Conservation (phyloP, 2,329 filamentous ascomycete genomes). For the Diaporthe citriasiana region DNA sequence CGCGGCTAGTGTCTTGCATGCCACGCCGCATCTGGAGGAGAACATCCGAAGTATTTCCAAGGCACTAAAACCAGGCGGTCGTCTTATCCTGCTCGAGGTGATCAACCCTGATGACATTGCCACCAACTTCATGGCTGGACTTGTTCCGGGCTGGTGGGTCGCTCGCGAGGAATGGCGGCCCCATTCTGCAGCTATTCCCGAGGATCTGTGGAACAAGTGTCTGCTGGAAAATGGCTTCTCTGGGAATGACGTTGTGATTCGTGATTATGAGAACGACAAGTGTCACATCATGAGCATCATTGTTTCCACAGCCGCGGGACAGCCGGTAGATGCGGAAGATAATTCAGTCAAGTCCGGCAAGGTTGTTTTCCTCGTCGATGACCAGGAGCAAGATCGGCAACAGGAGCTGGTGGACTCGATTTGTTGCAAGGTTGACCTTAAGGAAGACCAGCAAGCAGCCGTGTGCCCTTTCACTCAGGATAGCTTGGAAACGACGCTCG, state of each 20-base stretch:
- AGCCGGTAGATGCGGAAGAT: background rate
- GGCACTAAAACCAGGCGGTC: conserved; percentile 33
- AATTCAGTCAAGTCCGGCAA: background rate
- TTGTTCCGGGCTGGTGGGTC: conserved; percentile 40
- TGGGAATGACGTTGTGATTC: conserved; percentile 23
- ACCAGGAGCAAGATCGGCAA: background rate
- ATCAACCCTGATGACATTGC: conserved; percentile 35
- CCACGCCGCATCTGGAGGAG: conserved; percentile 29
- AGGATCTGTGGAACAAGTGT: conserved; percentile 9
- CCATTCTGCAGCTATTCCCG: conserved; percentile 13
- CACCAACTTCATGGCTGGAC: conserved; percentile 34
- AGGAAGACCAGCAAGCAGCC: background rate
- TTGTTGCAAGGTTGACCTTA: background rate
- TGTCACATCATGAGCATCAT: conserved; percentile 24
- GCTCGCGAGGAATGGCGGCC: conserved; percentile 35
- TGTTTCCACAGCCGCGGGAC: conserved; percentile 11
- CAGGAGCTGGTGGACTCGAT: background rate
- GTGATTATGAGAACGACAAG: conserved; percentile 39
- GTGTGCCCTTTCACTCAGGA: background rate
- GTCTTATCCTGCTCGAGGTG: conserved; percentile 34
- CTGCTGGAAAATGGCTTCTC: conserved; percentile 38
- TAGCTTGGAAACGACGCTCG: background rate
- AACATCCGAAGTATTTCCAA: conserved; percentile 46
- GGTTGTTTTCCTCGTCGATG: background rate
- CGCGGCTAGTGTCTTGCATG: conserved; percentile 43